Conservation (phyloP, 305 asterid genomes). For the Fraxinus latifolia region DNA sequence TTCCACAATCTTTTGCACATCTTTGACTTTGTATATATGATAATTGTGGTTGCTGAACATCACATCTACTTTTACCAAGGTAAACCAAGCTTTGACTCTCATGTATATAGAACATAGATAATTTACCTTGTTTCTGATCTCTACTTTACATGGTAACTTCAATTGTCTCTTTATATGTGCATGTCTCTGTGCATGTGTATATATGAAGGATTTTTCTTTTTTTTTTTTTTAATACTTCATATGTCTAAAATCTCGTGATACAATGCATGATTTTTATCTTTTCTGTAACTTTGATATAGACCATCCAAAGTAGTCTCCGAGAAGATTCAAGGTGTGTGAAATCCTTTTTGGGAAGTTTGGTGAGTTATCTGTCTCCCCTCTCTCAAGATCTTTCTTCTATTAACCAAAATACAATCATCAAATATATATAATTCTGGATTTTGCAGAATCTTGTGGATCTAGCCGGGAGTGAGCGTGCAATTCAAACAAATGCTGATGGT, state of each 20-base stretch:
- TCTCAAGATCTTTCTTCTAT: conserved; percentile 12
- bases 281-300: conserved; percentile 37
- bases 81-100: not conserved
- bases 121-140: not conserved
- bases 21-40: not conserved
- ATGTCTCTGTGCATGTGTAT: not conserved
- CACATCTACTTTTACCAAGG: not conserved
- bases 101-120: not conserved
- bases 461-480: conserved; percentile 89
- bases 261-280: not conserved
- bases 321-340: conserved; percentile 71
- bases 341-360: conserved; percentile 85
- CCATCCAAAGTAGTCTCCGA: conserved; percentile 72
- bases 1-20: not conserved
- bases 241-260: not conserved
- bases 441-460: conserved; percentile 93
- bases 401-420: conserved; percentile 3
- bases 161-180: not conserved
- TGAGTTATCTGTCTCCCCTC: conserved; percentile 26
- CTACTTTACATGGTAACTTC: not conserved
- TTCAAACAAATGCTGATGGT: conserved; percentile 83
- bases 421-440: conserved; percentile 15
- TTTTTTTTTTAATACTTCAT: not conserved
- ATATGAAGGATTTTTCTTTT: not conserved
- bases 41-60: not conserved